These are phyloP conservation scores for Otatea glauca DNA, from an alignment of 176 grass and related monocot genomes.

Conservation along the genomic window DNA sequence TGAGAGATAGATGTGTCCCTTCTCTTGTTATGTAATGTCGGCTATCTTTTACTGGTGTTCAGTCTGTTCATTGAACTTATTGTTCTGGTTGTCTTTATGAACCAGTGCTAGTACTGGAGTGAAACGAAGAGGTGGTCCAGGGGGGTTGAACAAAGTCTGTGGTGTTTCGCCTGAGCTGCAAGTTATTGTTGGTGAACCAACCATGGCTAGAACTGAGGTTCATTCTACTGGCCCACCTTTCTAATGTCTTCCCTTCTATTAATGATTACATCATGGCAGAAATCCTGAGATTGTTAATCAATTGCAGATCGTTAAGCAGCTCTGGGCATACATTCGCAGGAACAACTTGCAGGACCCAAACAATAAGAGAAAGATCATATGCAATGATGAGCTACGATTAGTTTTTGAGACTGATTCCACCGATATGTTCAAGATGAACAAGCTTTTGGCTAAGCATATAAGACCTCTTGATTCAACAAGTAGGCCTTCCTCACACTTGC, in stretches of 20 bases:
- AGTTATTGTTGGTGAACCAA: constrained; percentile 94
- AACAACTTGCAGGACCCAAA: constrained; percentile 93
- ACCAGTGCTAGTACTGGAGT: constrained; percentile 65
- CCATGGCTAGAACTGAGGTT: constrained; percentile 98
- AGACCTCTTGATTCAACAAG: constrained; percentile 64
- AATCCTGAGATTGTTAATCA: constrained; percentile 24
- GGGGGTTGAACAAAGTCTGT: constrained; percentile 91
- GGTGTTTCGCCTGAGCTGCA: constrained; percentile 95
- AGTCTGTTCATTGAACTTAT: constrained; percentile 10
- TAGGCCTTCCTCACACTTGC: constrained; percentile 36
- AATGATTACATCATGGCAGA: constrained; percentile 13
- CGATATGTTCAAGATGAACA: constrained; percentile 99
- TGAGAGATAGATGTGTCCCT: constrained; percentile 2
- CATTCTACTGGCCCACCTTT: constrained; percentile 26
- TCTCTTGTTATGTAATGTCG: constrained; percentile 24
- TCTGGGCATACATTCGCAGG: constrained; percentile 91
- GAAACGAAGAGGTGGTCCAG: constrained; percentile 92
- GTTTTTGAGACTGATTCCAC: constrained; percentile 93
- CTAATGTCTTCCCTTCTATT: constrained; percentile 21
- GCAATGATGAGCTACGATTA: constrained; percentile 83
- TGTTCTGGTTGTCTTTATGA: constrained; percentile 24
- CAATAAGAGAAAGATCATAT: constrained; percentile 96
- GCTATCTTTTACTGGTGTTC: constrained; percentile 17
- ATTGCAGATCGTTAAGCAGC: constrained; percentile 85
- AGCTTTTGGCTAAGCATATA: constrained; percentile 88